Conservation (phyloP, 257 asterid species). For the Gentiana dahurica region DNA sequence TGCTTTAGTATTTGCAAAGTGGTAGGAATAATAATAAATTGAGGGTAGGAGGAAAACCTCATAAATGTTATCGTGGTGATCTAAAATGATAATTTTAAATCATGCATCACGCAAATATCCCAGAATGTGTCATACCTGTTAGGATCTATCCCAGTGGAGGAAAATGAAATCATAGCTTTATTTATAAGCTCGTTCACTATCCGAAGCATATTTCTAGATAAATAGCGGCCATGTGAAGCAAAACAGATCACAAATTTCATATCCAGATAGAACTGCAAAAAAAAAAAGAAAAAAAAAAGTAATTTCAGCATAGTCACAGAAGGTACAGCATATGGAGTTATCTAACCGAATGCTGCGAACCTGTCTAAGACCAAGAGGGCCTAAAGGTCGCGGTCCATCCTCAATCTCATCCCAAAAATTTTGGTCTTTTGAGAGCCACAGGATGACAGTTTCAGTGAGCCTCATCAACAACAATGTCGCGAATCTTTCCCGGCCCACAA, state of each 20-base stretch:
- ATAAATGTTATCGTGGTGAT: no score
- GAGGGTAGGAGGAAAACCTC: no score
- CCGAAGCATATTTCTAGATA: constrained; percentile 89
- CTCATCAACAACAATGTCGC: constrained; percentile 86
- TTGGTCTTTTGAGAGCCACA: constrained; percentile 96
- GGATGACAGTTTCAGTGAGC: constrained; percentile 90
- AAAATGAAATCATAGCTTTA: constrained; percentile 68
- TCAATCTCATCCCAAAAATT: constrained; percentile 94
- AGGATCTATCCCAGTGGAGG: constrained; percentile 90
- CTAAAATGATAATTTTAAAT: no score
- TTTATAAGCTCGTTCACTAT: constrained; percentile 71
- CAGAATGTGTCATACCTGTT: constrained; percentile 41
- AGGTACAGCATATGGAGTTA: background rate
- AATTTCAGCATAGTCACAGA: background rate
- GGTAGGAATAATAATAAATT: no score
- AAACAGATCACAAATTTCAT: constrained; percentile 93
- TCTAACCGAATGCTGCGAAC: constrained; percentile 24
- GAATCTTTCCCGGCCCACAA: constrained; percentile 93
- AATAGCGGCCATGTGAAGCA: constrained; percentile 91
- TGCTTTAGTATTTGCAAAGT: no score
- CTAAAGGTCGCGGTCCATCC: constrained; percentile 86
- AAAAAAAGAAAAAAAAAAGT: constrained; percentile 13
- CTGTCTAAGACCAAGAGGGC: constrained; percentile 91
- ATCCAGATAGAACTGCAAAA: constrained; percentile 88
- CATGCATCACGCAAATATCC: background rate